A percentile compares a stretch with the other conserved stretches of the same genome.
These are phyloP conservation scores for Rubia tinctorum DNA, from an alignment of 305 asterid species.

Conservation along the genomic window DNA sequence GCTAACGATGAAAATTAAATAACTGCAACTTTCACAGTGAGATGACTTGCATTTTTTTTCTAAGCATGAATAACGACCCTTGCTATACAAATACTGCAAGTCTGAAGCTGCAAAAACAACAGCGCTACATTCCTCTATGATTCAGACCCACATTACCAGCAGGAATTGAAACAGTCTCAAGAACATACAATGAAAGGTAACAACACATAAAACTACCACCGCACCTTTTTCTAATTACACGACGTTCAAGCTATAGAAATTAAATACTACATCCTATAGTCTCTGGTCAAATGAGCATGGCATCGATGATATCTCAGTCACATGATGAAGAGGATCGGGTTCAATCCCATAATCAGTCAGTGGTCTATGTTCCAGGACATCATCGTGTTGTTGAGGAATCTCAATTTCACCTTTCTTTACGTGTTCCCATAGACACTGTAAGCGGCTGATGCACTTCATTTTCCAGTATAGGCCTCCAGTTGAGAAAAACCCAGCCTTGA, in stretches of 20 bases:
- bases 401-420: constrained; percentile 75
- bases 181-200: background rate
- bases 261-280: constrained; percentile 46
- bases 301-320: constrained; percentile 53
- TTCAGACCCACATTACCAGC: background rate
- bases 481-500: constrained; percentile 76
- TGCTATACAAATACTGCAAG: background rate
- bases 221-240: background rate
- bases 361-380: constrained; percentile 80
- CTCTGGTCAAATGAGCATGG: constrained; percentile 59
- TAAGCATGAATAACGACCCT: background rate
- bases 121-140: background rate
- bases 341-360: constrained; percentile 94
- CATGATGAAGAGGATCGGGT: constrained; percentile 72
- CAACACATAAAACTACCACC: background rate
- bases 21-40: too few species aligned
- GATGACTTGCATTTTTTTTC: too few species aligned
- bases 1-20: too few species aligned
- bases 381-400: constrained; percentile 77
- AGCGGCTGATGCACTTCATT: constrained; percentile 81
- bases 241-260: background rate
- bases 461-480: constrained; percentile 97
- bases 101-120: background rate
- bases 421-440: constrained; percentile 90
- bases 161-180: background rate